A percentile compares a stretch with the other conserved stretches of the same genome.
phyloP scores from a whole-genome alignment of 352 stramenopile species.

The Globisporangium radiosum region DNA sequence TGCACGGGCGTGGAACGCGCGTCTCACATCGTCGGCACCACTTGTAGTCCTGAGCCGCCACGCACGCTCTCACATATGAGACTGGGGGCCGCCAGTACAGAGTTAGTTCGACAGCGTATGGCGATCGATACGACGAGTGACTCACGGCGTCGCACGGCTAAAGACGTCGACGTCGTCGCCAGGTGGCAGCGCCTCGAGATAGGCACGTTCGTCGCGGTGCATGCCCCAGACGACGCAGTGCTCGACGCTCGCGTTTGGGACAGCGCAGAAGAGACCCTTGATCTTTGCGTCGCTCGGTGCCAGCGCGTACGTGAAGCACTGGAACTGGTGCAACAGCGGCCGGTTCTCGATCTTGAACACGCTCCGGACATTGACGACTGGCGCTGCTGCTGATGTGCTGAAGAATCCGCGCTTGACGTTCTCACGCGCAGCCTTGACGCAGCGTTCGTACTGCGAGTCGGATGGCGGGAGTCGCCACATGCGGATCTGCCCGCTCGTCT shows the following conservation, averaged over 20 bases:
- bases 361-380: conserved; percentile 48
- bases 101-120: too few species aligned
- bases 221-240: conserved; percentile 60
- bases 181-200: neutral
- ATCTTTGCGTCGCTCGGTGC: conserved; percentile 31
- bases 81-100: too few species aligned
- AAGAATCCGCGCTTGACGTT: conserved; percentile 65
- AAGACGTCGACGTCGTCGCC: conserved; percentile 24
- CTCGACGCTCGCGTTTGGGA: conserved; percentile 50
- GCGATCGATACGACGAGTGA: neutral
- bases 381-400: neutral
- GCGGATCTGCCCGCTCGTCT: conserved; percentile 46
- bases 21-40: conserved; percentile 8
- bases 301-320: conserved; percentile 28
- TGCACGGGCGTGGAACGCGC: conserved; percentile 8
- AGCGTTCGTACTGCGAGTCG: conserved; percentile 54
- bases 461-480: conserved; percentile 35
- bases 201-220: conserved; percentile 17
- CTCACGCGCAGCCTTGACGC: conserved; percentile 55
- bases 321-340: conserved; percentile 48
- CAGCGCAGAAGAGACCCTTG: conserved; percentile 69
- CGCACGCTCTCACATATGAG: neutral
- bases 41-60: neutral
- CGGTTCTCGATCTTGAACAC: conserved; percentile 83
- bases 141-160: conserved; percentile 17